Base-by-base conservation (phyloP, 169 alveolate genomes). In the Plasmodium inui region DNA sequence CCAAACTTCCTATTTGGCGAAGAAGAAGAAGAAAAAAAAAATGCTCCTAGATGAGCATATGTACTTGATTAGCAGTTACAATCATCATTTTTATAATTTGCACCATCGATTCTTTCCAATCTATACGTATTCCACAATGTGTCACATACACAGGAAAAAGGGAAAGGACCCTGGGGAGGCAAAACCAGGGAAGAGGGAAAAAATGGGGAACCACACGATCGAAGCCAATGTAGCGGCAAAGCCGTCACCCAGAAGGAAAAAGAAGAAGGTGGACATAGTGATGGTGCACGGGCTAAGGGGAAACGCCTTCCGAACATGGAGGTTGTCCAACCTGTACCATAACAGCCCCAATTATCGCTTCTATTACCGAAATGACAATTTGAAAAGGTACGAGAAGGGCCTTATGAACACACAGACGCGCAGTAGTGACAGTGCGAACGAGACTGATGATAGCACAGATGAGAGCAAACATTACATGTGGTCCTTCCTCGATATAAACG, bases 281-380 rank as follows among this genome's bases (percentile, higher is more conserved):
- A 61, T 88, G 53, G 89, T 88, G 30, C 94, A 88, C 57, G 94
- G 94, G 12, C 39, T 88, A 73, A 50, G 94, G 46, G 94, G 94
- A 8, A 44, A 61, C 53, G 94, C 94, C 32, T 76, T 79, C 17
- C 94, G 94, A 79, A 88, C 94, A 17, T 88, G 94, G 94, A 79
- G 94, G 41, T 88, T 79, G 53, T 78, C 89, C 30, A 88, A 88
- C 32, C 30, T 79, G 12, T 88, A 88, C 53, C 34, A 79, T 3
- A 39, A 67, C 34, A 41, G 70, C 5, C 50, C 83, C 41, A 41
- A 30, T 30, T 50, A 46, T 79, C 34, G 50, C 82, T 88, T 79
- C 82, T 88, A 88, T 79, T 53, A 86, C 53, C 53, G 44, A 78
- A 86, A 86, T 55, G 67, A 76, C 2, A 74, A 28, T 19, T 44